Base-by-base conservation (phyloP, 352 stramenopile genomes). In the Phytopythium chamaehyphon region DNA sequence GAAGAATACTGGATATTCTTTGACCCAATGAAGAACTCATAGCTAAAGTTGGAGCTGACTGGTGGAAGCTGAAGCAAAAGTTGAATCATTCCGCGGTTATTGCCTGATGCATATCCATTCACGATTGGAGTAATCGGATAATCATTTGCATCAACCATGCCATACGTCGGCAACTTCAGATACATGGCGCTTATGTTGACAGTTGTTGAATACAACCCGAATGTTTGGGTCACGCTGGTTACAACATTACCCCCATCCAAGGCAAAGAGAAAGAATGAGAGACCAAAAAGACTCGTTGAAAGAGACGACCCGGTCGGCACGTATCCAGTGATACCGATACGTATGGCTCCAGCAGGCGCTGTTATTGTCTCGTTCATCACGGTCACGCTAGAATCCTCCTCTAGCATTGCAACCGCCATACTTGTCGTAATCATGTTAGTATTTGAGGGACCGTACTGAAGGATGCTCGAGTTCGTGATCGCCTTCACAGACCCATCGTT, bases 111-210 rank as follows among this genome's bases (percentile, higher is more conserved):
- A 40, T 66, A 51, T 8, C 40, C 23, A 16, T 39, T 47, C 12
- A 37, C 16, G 14, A 18, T 6, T 12, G 62, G 36, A 1, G 11
- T 40, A 12, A 55, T 6, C n/a, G 19, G 23, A 7, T 19, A 19
- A 6, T 37, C 12, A 15, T 45, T 19, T 10, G 24, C 28, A 43
- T 59, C 45, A 3, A 54, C 9, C 1, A 8, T 19, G 6, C 26
- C 31, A 10, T 26, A 40, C 2, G 18, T 26, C 21, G 54, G 35
- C 16, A 59, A 55, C 14, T 40, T 43, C 36, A 66, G 10, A 36
- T 59, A 52, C 59, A 66, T 62, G 21, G 42, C 33, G 28, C 58
- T 49, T 9, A 66, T 28, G 42, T 54, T n/a, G 5, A 61, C 21
- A 3, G 23, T 18, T 18, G 18, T 40, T 0, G 15, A 19, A 23